A percentile compares a stretch with the other conserved stretches of the same genome.
Conservation (phyloP, 331 rosid species). For the Telfairia occidentalis region DNA sequence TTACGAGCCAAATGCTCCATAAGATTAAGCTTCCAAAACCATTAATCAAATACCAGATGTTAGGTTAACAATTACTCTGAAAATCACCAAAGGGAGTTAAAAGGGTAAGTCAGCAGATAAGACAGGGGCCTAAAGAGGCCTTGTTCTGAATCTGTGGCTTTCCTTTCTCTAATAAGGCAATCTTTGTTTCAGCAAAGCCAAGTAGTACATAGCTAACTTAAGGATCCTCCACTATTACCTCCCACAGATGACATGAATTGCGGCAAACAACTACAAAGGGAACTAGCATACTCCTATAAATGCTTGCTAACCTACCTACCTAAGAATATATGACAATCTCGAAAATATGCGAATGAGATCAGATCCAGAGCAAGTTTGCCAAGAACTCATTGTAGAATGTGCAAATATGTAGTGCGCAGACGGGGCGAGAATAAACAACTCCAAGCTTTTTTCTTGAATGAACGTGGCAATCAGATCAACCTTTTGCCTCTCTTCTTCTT, state of each 20-base stretch:
- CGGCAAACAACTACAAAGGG: conserved; percentile 4
- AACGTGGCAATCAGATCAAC: conserved; percentile 8
- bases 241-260: conserved; percentile 20
- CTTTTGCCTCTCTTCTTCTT: conserved; percentile 44
- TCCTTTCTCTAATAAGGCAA: not conserved
- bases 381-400: conserved; percentile 7
- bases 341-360: conserved; percentile 29
- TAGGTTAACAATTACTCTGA: not conserved
- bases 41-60: conserved; percentile 1
- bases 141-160: conserved; percentile 1
- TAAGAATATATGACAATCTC: conserved; percentile 20
- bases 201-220: conserved; percentile 6
- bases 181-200: conserved; percentile 7
- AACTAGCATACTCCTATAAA: conserved; percentile 28
- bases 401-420: conserved; percentile 2
- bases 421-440: conserved; percentile 20
- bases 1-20: not conserved
- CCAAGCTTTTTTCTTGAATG: not conserved
- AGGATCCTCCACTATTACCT: conserved; percentile 28
- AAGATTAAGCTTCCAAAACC: not conserved
- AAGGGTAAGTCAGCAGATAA: not conserved
- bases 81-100: not conserved
- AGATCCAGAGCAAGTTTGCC: conserved; percentile 2
- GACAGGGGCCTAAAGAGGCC: conserved; percentile 1
- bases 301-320: conserved; percentile 5